phyloP scores from a whole-genome alignment of 257 asterid species.

The Solanum bukasovii region DNA sequence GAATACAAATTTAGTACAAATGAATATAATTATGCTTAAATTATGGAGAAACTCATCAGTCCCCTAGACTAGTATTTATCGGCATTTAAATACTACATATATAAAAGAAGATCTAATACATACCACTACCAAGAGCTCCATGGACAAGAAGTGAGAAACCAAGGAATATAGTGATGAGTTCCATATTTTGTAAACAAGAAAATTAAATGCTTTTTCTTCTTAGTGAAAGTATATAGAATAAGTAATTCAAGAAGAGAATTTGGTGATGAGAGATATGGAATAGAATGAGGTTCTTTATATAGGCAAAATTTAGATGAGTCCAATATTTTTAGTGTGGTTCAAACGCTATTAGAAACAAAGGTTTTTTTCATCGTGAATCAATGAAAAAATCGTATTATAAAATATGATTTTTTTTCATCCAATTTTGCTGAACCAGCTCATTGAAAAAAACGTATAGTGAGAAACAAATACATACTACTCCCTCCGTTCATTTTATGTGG shows the following conservation, averaged over 20 bases:
- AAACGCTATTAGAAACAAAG: background rate
- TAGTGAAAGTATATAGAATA: background rate
- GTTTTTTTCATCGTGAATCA: too few species aligned
- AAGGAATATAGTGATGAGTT: background rate
- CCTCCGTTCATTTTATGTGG: too few species aligned
- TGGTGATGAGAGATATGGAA: background rate
- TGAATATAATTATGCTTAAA: too few species aligned
- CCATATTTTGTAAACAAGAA: conserved; percentile 1
- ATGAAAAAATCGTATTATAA: background rate
- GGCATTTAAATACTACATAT: background rate
- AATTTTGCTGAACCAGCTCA: too few species aligned
- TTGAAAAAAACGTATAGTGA: background rate
- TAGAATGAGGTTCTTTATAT: background rate
- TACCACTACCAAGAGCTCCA: conserved; percentile 18
- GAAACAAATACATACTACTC: too few species aligned
- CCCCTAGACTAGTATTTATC: background rate
- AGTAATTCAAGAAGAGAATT: background rate
- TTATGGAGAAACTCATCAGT: background rate
- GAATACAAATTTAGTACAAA: too few species aligned
- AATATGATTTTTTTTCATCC: too few species aligned
- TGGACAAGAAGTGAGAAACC: conserved; percentile 5
- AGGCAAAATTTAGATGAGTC: background rate
- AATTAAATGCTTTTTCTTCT: background rate
- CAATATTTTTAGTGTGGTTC: background rate
- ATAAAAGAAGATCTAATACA: background rate